A percentile compares a stretch with the other conserved stretches of the same genome.
These are phyloP conservation scores for Lachnellula arida DNA, from an alignment of 2,329 filamentous ascomycete species.

Conservation along the genomic window DNA sequence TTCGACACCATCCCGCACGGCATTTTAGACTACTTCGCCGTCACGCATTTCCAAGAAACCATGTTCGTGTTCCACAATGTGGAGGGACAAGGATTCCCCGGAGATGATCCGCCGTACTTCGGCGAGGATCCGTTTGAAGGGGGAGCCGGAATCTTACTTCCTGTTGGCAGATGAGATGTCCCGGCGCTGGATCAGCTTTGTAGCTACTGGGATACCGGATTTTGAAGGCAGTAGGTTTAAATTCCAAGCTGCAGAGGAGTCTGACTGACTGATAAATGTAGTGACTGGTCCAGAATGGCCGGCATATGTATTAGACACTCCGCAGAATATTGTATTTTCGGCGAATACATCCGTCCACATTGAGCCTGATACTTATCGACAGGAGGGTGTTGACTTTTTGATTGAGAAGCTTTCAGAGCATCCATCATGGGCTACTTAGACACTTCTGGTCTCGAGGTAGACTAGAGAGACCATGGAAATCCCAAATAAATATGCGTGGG, in stretches of 20 bases:
- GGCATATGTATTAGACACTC: conserved; percentile 22
- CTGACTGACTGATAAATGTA: not conserved
- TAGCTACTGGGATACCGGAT: not conserved
- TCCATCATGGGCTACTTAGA: too few relatives aligned
- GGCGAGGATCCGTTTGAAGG: not conserved
- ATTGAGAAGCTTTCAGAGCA: not conserved
- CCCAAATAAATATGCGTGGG: too few relatives aligned
- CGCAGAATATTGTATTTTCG: conserved; percentile 44
- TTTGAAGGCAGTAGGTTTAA: not conserved
- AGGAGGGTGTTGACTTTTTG: conserved; percentile 32
- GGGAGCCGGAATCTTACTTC: not conserved
- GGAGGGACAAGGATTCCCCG: not conserved
- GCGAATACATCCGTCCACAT: conserved; percentile 40
- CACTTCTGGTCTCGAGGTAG: too few relatives aligned
- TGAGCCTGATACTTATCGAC: conserved; percentile 42
- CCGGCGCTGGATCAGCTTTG: not conserved
- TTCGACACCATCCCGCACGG: not conserved
- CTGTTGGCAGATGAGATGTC: not conserved
- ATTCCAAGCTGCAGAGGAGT: not conserved
- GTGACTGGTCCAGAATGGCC: not conserved
- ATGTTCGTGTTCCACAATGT: not conserved
- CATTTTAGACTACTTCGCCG: not conserved
- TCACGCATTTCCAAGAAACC: not conserved
- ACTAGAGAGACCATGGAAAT: too few relatives aligned
- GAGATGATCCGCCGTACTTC: not conserved